These are phyloP conservation scores for Cordyceps farinosa DNA, from an alignment of 2,329 filamentous ascomycete genomes.

Conservation along the genomic window DNA sequence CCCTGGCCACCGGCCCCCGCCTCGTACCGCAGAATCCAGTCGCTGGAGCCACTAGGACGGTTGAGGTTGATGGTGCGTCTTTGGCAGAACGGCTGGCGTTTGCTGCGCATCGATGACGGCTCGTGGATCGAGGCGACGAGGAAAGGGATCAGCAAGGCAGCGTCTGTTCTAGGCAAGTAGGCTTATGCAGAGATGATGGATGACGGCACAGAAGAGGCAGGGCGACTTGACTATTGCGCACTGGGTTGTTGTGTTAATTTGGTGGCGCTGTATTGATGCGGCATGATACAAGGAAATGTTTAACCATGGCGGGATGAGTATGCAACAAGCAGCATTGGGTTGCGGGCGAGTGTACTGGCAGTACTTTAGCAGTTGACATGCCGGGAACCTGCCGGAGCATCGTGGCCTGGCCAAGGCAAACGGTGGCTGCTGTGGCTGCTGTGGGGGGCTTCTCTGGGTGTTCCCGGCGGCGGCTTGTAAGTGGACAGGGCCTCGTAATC, in stretches of 20 bases:
- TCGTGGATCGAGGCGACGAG: neutral
- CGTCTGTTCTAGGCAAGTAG: too few relatives aligned
- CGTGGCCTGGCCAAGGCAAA: too few relatives aligned
- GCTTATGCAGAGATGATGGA: neutral
- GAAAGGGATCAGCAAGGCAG: neutral
- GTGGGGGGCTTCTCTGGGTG: neutral
- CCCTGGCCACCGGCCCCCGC: neutral
- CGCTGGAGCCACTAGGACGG: neutral
- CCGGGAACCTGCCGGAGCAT: too few relatives aligned
- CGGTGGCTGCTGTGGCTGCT: neutral
- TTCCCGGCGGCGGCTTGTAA: neutral
- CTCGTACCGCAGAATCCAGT: neutral
- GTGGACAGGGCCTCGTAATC: conserved; percentile 1
- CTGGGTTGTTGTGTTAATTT: too few relatives aligned
- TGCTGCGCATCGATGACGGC: neutral
- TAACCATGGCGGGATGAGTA: too few relatives aligned
- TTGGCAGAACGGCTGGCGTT: neutral
- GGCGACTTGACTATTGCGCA: too few relatives aligned
- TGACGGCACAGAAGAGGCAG: neutral
- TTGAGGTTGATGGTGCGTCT: neutral
- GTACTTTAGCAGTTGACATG: too few relatives aligned
- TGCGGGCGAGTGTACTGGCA: too few relatives aligned
- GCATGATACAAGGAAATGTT: too few relatives aligned
- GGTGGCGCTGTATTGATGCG: too few relatives aligned
- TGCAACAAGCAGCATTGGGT: too few relatives aligned